These are phyloP conservation scores for Coemansia sp. DNA, from an alignment of 192 early-diverging fungal genomes.

Conservation along the genomic window DNA sequence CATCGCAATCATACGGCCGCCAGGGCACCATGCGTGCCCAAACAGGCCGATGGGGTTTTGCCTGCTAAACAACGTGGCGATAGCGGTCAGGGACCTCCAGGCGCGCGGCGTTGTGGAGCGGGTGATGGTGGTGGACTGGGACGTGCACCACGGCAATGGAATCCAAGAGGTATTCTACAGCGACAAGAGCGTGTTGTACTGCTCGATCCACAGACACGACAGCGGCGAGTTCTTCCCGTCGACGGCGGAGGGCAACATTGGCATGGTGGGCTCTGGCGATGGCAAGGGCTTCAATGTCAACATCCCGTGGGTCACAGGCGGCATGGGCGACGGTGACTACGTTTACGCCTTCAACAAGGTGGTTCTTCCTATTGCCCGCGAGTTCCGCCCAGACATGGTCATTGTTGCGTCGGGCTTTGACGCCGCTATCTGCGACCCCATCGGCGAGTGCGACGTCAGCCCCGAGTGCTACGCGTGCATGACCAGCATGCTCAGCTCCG, in stretches of 20 bases:
- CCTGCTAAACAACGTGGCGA: slow-evolving; percentile 84
- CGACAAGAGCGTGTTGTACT: slow-evolving; percentile 77
- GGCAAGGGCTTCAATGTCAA: slow-evolving; percentile 81
- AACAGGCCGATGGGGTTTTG: slow-evolving; percentile 84
- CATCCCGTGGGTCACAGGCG: slow-evolving; percentile 74
- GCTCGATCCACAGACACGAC: slow-evolving; percentile 87
- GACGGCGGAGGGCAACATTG: slow-evolving; percentile 56
- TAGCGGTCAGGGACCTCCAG: slow-evolving; percentile 70
- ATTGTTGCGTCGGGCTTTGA: slow-evolving; percentile 91
- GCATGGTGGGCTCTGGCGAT: slow-evolving; percentile 60
- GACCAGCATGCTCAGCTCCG: slow-evolving; percentile 73
- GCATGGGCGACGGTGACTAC: slow-evolving; percentile 85
- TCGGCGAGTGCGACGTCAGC: slow-evolving; percentile 79
- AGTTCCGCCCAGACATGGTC: slow-evolving; percentile 83
- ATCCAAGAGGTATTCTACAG: slow-evolving; percentile 80
- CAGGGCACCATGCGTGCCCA: slow-evolving; percentile 88
- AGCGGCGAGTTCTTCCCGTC: slow-evolving; percentile 76
- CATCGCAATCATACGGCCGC: slow-evolving; percentile 87
- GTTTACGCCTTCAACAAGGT: slow-evolving; percentile 76
- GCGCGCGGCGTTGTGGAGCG: slow-evolving; percentile 46
- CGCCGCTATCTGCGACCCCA: slow-evolving; percentile 77
- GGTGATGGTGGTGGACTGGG: slow-evolving; percentile 92
- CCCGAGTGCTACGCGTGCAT: slow-evolving; percentile 83
- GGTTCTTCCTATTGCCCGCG: slow-evolving; percentile 77
- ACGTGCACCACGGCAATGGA: slow-evolving; percentile 94